Conservation (phyloP, 148 eudicot species). For the Beta vulgaris region DNA sequence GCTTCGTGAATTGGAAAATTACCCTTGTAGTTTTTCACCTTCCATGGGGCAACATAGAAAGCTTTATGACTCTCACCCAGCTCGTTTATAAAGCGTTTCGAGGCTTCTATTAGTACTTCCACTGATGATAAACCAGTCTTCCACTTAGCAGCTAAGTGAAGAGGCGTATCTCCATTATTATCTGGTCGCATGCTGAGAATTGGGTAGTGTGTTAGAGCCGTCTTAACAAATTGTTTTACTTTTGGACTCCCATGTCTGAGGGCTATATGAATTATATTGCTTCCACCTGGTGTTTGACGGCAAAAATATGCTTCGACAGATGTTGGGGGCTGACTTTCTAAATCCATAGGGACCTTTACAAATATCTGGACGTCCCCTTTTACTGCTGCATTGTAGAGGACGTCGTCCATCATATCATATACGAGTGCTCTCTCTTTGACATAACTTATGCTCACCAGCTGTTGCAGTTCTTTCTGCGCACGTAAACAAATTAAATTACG, state of each 20-base stretch:
- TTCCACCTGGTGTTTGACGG: slow-evolving; percentile 14
- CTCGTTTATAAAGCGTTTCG: background rate
- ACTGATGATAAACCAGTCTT: background rate
- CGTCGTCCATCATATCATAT: background rate
- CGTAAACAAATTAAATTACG: no score
- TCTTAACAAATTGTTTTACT: background rate
- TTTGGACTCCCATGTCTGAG: background rate
- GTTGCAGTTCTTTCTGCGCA: slow-evolving; percentile 9
- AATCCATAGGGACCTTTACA: background rate
- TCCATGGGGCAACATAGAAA: slow-evolving; percentile 4
- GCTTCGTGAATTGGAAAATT: slow-evolving; percentile 15
- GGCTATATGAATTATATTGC: slow-evolving; percentile 21
- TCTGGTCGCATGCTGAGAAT: slow-evolving; percentile 9
- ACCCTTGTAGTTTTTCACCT: background rate
- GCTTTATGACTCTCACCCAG: background rate
- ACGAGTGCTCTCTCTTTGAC: background rate
- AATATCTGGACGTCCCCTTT: background rate
- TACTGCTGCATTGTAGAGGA: background rate
- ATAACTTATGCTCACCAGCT: slow-evolving; percentile 2
- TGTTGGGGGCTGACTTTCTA: background rate
- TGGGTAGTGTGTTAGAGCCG: slow-evolving; percentile 15
- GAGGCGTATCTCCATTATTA: slow-evolving; percentile 20
- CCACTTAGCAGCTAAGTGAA: slow-evolving; percentile 24
- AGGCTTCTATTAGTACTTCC: background rate
- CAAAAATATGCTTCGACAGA: slow-evolving; percentile 3